A percentile compares a stretch with the other conserved stretches of the same genome.
Conservation (phyloP, 306 rosid genomes). For the barrel medic (Medicago truncatula) region MtrunA17r5.0-ANR NC_053045.1:41799501-41800000, state of each 20-base stretch:
- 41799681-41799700: slow-evolving; percentile 97
- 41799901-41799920: too few species aligned
- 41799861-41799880: too few species aligned
- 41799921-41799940: background rate
- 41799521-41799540: slow-evolving; percentile 35
- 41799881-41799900: too few species aligned
- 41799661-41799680: slow-evolving; percentile 96
- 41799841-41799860: too few species aligned
- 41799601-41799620: slow-evolving; percentile 91
- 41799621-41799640: slow-evolving; percentile 98
- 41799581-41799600: slow-evolving; percentile 96
- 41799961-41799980: slow-evolving; percentile 29
- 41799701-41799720: slow-evolving; percentile 44
- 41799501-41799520: slow-evolving; percentile 15
- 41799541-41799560: slow-evolving; percentile 74
- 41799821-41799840: too few species aligned
- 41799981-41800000: slow-evolving; percentile 21
- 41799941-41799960: slow-evolving; percentile 18
- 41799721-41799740: slow-evolving; percentile 33
- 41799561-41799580: slow-evolving; percentile 96
- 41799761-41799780: slow-evolving; percentile 22
- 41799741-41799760: slow-evolving; percentile 18
- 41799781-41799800: slow-evolving; percentile 21
- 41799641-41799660: slow-evolving; percentile 84
- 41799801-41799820: too few species aligned